phyloP scores from a whole-genome alignment of 2,329 filamentous ascomycete species.

The Venturia carpophila region DNA sequence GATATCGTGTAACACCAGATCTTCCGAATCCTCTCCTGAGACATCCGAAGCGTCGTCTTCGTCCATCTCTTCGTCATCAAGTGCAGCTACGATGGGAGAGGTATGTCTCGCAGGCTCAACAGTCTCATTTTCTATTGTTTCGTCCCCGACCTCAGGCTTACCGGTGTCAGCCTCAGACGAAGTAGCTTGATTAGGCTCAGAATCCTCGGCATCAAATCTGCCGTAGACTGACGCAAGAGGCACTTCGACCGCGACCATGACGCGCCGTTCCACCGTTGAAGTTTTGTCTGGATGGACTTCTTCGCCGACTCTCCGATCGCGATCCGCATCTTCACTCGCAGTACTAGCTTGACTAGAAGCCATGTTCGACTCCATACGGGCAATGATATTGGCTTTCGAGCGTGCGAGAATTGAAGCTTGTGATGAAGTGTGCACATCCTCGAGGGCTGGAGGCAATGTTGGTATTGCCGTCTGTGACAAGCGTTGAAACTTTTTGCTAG shows the following conservation, averaged over 20 bases:
- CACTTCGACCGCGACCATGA: background rate
- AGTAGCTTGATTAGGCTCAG: background rate
- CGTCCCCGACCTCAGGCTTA: background rate
- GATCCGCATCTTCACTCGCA: background rate
- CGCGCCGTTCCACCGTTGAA: background rate
- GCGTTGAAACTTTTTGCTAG: background rate
- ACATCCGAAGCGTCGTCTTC: background rate
- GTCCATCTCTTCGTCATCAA: background rate
- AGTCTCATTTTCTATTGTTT: background rate
- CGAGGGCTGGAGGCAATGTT: background rate
- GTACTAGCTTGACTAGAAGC: background rate
- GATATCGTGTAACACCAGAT: slow-evolving; percentile 1
- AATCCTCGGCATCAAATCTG: background rate
- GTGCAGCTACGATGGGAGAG: background rate
- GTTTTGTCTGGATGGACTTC: background rate
- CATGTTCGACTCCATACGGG: background rate
- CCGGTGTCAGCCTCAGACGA: background rate
- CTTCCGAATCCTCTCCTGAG: background rate
- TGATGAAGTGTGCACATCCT: background rate
- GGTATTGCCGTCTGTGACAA: background rate
- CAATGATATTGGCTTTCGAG: slow-evolving; percentile 6
- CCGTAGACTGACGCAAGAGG: background rate
- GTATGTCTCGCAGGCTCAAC: background rate
- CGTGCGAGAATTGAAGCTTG: background rate
- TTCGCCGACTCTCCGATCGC: background rate